Evolutionary conservation across 2,329 filamentous ascomycete species (phyloP), one percentile per base, ranked within the genome.

Genomic region (Stachybotrys chartarum): DNA sequence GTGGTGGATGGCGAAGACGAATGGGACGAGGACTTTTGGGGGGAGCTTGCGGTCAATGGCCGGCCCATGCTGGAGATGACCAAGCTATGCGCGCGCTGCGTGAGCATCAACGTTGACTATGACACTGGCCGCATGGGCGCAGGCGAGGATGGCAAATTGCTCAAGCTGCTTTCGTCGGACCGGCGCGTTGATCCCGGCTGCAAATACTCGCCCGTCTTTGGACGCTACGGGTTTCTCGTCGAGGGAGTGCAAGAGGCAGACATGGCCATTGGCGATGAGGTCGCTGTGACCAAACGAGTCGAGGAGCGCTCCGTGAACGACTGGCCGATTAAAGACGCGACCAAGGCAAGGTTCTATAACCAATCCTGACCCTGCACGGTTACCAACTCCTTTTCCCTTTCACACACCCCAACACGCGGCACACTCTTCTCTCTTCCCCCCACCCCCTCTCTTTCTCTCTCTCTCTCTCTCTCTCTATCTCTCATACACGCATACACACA

Each of bases 1-100:
- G 83, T 91, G 1, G 70, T 91, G 1, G 79, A 81, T 44, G 84
- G 83, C 3, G 77, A 81, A 5, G 68, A 70, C 10, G 71, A 81
- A 1, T 91, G 81, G 66, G 85, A 86, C 12, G 87, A 91, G 67
- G 88, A 91, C 66, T 90, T 80, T 64, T 91, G 87, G 88, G 80
- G 74, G 3, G 83, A 85, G 63, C 68, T 90, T 39, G 68, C 68
- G 16, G 66, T 87, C 45, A 58, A 64, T 52, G 58, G 59, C 39
- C 32, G 55, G 17, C 64, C 67, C 6, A 72, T 70, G 46, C 72
- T 90, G 7, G 65, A 79, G 6, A 72, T 91, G 32, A 90, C 86
- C 39, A 83, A 82, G 53, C 88, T 91, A 67, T 91, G 87, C 66
- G 79, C 76, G 39, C 76, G 88, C 45, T 92, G 88, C 68, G 72